Percentiles rank a stretch among this genome's conserved stretches.
Evolutionary conservation across 129 eudicot genomes (phyloP).

Genomic region (Scalesia atractyloides): DNA sequence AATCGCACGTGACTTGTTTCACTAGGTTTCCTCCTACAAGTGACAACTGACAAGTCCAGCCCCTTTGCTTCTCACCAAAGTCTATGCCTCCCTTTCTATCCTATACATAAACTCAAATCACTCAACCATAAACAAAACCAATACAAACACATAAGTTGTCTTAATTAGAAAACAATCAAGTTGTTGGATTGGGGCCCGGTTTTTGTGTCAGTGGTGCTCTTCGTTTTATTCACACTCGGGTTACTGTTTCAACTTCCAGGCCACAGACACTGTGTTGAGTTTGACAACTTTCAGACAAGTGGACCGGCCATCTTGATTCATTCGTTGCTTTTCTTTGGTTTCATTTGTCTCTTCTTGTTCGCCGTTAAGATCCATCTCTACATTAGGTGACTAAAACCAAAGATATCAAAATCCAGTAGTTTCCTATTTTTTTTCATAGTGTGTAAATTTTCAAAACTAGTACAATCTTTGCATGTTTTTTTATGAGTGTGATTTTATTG

Average conservation of each 20-base stretch:
- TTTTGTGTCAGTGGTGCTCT: slow-evolving; percentile 53
- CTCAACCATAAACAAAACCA: neutral
- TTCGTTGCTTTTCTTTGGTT: slow-evolving; percentile 54
- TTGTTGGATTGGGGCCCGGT: slow-evolving; percentile 69
- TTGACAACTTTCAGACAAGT: slow-evolving; percentile 52
- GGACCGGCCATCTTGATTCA: slow-evolving; percentile 52
- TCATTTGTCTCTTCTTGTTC: slow-evolving; percentile 51
- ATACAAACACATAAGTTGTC: neutral
- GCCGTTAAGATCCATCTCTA: slow-evolving; percentile 51
- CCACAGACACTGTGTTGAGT: slow-evolving; percentile 45
- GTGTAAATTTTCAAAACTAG: neutral
- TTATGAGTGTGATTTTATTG: too few relatives aligned
- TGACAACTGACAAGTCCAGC: too few relatives aligned
- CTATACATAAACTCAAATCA: neutral
- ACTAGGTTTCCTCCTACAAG: slow-evolving; percentile 1
- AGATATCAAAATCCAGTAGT: neutral
- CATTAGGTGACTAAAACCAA: slow-evolving; percentile 10
- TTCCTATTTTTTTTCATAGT: neutral
- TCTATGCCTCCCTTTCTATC: too few relatives aligned
- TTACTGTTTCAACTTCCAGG: slow-evolving; percentile 62
- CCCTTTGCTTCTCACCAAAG: too few relatives aligned
- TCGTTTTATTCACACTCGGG: slow-evolving; percentile 61
- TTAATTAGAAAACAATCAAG: neutral
- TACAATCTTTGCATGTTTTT: neutral
- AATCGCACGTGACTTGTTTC: slow-evolving; percentile 31